Base-by-base conservation (phyloP, 2,329 filamentous ascomycete species). In the Alternaria gansuensis region DNA sequence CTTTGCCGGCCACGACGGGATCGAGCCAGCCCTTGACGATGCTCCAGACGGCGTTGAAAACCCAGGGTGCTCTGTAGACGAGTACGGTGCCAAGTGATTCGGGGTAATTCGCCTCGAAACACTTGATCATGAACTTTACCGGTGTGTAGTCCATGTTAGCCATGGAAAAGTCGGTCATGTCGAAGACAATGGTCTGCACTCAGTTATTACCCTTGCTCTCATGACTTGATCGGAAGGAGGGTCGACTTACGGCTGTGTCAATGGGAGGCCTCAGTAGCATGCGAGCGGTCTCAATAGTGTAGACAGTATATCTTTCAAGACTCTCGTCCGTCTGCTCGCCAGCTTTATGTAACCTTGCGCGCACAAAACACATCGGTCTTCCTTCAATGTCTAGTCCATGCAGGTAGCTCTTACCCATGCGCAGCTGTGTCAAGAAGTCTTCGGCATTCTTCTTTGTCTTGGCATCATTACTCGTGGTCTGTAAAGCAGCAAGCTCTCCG, bases 121-220 rank as follows among this genome's bases (percentile, higher is more conserved):
- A 97, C 79, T 97, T 96, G 78, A 99, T 97, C 90, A 99, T 97
- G 80, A 98, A 99, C 74, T 97, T 99, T 57, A 99, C 92, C 1
- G 95, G 94, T 0, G 91, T 87, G 77, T 98, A 98, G 77, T 99
- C 95, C 95, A 99, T 98, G 79, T 99, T 99, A 14, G 93, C 90
- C 81, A 98, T 84, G 17, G 90, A 91, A 77, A 98, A 98, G 63
- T 89, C 87, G 7, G 91, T 96, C 92, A 99, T 94, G 77, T 99
- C 95, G 73, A 99, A 99, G 45, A 99, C 81, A 64, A 99, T 87
- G 40, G 91, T 95, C 91, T 96, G 60, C 9, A 13, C 7, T 37
- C n/a, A 14, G 39, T 55, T 39, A 43, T 29, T 26, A 28, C 48
- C 26, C 24, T 65, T 46, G 29, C 23, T 37, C 28, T 24, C 21